These are phyloP conservation scores for Claviceps sp. DNA, from an alignment of 2,329 filamentous ascomycete species.

Conservation along the genomic window DNA sequence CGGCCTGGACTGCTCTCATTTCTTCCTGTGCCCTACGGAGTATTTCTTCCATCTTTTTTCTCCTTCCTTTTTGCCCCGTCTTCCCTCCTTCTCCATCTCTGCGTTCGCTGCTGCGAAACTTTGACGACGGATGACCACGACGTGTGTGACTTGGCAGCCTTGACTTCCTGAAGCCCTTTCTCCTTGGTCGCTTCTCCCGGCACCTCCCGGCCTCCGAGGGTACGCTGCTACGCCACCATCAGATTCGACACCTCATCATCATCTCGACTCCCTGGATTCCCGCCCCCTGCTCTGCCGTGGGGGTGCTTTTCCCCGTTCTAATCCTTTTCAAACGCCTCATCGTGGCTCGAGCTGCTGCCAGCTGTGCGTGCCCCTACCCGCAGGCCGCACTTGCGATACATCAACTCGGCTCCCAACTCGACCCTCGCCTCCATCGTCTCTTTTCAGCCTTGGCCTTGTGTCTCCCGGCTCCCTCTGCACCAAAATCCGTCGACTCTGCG, in stretches of 20 bases:
- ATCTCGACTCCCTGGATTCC: not conserved
- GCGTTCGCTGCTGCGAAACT: constrained; percentile 2
- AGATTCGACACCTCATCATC: not conserved
- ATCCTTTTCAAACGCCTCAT: not conserved
- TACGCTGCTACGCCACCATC: constrained; percentile 8
- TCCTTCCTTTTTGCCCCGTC: constrained; percentile 5
- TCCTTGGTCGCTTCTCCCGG: constrained; percentile 5
- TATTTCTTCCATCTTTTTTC: constrained; percentile 6
- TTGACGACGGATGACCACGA: constrained; percentile 3
- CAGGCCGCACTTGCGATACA: not conserved
- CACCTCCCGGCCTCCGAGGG: constrained; percentile 6
- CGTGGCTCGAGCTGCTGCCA: not conserved
- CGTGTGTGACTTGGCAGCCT: constrained; percentile 6
- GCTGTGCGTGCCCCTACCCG: not conserved
- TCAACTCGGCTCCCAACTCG: not conserved
- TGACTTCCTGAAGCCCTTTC: constrained; percentile 4
- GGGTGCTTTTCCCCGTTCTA: not conserved
- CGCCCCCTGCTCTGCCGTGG: not conserved
- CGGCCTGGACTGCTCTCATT: not conserved
- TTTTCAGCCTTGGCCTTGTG: not conserved
- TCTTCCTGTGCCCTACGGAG: not conserved
- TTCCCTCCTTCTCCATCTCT: constrained; percentile 4
- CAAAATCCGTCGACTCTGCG: not conserved
- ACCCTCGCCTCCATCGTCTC: not conserved
- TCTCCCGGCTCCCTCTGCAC: not conserved